Base-by-base conservation (phyloP, 805 yeast species). In the Candida ovalis region DNA sequence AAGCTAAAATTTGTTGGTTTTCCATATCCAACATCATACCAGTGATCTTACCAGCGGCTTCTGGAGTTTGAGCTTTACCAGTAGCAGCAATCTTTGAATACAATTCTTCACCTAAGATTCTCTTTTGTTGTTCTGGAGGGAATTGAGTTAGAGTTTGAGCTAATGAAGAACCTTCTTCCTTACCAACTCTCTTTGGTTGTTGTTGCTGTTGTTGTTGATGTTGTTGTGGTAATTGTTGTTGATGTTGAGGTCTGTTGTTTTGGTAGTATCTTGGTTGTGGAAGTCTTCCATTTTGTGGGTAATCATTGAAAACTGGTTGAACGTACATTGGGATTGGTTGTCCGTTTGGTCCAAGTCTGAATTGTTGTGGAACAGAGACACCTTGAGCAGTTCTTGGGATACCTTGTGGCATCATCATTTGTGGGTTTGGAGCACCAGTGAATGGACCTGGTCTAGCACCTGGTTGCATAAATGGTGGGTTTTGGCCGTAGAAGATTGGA, bases 11-110 rank as follows among this genome's bases (percentile, higher is more conserved):
- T 75, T 92, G 97, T 64, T 82, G 82, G 73, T 87, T 88, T 67
- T 90, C 95, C 82, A 92, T 83, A 69, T 91, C 97, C 67, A 94
- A 81, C 77, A 94, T 82, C 98, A 94, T 94, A 77, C 98, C 97
- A 58, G 99, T 94, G 70, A 94, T 88, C 78, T 91, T 92, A 76
- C 97, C 96, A 59, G 97, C 97, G 65, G 96, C 89, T 74, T 90
- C 96, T 50, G 86, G 86, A 67, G 90, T 96, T 62, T 83, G 82
- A 63, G 91, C 88, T 75, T 86, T 86, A 65, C 88, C 90, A 55
- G 88, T 82, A 58, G 90, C 82, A 57, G 85, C 83, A 65, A 94
- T 86, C 81, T 84, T 88, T 67, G 95, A 90, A 81, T 92, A 94
- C 67, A 94, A 80, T 68, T 90, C 96, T 80, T 94, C 97, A 75